phyloP scores from a whole-genome alignment of 2,329 filamentous ascomycete species.

The Apiospora sp. region DNA sequence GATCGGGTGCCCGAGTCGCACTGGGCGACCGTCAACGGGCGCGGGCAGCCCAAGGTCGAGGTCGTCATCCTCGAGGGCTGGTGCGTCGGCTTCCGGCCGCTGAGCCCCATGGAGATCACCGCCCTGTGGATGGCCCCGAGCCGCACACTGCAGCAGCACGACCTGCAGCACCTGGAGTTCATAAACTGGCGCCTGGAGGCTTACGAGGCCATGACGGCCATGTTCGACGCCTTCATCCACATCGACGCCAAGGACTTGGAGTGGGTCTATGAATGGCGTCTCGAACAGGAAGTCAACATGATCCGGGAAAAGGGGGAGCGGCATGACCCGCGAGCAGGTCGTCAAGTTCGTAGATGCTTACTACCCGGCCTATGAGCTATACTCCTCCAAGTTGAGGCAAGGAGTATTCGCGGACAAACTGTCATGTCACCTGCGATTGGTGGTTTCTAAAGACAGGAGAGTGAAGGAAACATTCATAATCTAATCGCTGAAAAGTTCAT shows the following conservation, averaged over 20 bases:
- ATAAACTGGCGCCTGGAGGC: conserved; percentile 54
- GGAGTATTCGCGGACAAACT: conserved; percentile 62
- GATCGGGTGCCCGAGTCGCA: conserved; percentile 70
- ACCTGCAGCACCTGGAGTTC: conserved; percentile 38
- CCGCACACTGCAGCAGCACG: conserved; percentile 58
- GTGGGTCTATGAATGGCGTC: conserved; percentile 86
- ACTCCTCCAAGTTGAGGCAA: conserved; percentile 63
- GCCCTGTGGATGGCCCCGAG: conserved; percentile 59
- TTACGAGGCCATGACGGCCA: conserved; percentile 59
- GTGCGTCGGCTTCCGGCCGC: conserved; percentile 83
- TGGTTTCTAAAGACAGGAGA: conserved; percentile 67
- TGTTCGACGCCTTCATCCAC: conserved; percentile 64
- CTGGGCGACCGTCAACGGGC: conserved; percentile 68
- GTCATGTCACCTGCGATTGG: conserved; percentile 66
- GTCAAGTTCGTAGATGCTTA: conserved; percentile 74
- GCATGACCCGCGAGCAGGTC: conserved; percentile 86
- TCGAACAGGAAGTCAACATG: conserved; percentile 80
- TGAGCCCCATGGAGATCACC: conserved; percentile 60
- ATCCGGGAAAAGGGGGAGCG: conserved; percentile 69
- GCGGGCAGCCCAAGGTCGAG: conserved; percentile 56
- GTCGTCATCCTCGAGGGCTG: conserved; percentile 89
- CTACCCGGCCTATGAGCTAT: conserved; percentile 78
- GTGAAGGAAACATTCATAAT: conserved; percentile 65
- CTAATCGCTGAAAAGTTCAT: conserved; percentile 37
- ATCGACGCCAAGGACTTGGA: conserved; percentile 74